phyloP scores from a whole-genome alignment of 768 basidiomycete genomes.

The Multifurca ochricompacta region DNA sequence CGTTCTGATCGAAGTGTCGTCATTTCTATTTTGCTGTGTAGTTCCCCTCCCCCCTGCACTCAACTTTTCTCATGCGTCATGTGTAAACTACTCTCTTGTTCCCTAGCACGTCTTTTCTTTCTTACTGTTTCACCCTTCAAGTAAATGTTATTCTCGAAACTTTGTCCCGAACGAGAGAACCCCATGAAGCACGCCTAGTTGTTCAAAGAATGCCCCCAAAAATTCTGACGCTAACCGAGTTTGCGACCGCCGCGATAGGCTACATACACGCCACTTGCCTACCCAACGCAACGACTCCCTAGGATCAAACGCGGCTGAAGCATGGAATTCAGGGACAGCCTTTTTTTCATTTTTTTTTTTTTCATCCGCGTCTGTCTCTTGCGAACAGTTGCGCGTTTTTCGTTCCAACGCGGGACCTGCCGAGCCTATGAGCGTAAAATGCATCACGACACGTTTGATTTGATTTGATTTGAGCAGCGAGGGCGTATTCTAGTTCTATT shows the following conservation, averaged over 20 bases:
- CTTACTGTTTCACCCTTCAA: constrained; percentile 8
- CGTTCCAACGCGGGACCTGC: constrained; percentile 3
- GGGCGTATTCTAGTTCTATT: constrained; percentile 1
- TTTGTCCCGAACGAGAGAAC: constrained; percentile 1
- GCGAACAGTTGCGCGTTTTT: constrained; percentile 1
- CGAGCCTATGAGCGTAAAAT: constrained; percentile 8
- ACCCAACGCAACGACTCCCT: background rate
- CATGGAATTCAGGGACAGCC: constrained; percentile 11
- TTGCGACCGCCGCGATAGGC: background rate
- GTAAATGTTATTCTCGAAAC: constrained; percentile 15
- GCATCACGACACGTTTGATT: constrained; percentile 17
- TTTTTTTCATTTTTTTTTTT: too few species aligned
- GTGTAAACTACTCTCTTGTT: constrained; percentile 12
- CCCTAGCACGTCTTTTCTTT: constrained; percentile 6
- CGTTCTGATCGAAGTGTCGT: constrained; percentile 9
- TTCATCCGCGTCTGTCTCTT: background rate
- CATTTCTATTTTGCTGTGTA: constrained; percentile 11
- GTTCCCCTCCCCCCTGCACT: too few species aligned
- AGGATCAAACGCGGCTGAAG: constrained; percentile 15
- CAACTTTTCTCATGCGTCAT: constrained; percentile 9
- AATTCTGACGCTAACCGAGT: constrained; percentile 6
- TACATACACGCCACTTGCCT: constrained; percentile 4
- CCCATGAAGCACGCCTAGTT: constrained; percentile 2
- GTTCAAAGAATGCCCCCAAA: background rate
- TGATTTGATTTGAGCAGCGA: constrained; percentile 5